Evolutionary conservation across 2,329 filamentous ascomycete genomes (phyloP), one percentile per base, ranked within the genome.

Genomic region (Botrytis hyacinthi): DNA sequence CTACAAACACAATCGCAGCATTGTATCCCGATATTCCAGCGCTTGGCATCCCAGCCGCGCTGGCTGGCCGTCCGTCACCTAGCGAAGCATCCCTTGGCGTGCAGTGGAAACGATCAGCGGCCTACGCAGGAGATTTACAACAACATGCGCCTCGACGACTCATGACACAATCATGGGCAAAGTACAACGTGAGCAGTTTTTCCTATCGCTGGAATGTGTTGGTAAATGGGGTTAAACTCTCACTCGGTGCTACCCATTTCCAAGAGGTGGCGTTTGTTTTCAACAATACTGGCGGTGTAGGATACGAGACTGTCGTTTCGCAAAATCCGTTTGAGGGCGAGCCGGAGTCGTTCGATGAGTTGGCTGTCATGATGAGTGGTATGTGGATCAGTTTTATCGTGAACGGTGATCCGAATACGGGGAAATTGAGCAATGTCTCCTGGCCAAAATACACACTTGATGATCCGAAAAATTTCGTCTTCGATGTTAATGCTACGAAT

Each of bases 171-270:
- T 82, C 83, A 1, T 90, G 88, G 86, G 82, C 87, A 12, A 81
- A 83, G 5, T 79, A 83, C 37, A 83, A 83, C 16, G 78, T 87
- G 0, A 80, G 85, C 10, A 87, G 87, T 16, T 91, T 87, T 80
- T 86, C 85, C 77, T 91, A 90, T 81, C 85, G 87, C 65, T 91
- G 91, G 83, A 88, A 91, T 78, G 87, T 87, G 14, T 81, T 85
- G 26, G 81, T 85, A 0, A 83, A 84, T 5, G 85, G 87, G 16
- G 76, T 85, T 1, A 80, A 83, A 0, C 81, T 82, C 18, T 80
- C 82, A 1, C 78, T 81, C 1, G 86, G 86, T 0, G 85, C 84
- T 0, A 84, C 85, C 0, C 89, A 90, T 79, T 90, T 90, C 79
- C 83, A 73, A n/a, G 82, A 80, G 62, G 83, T 84, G 3, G 82